Base-by-base conservation (phyloP, 2,329 filamentous ascomycete species). In the Aspergillus japonicus region DNA sequence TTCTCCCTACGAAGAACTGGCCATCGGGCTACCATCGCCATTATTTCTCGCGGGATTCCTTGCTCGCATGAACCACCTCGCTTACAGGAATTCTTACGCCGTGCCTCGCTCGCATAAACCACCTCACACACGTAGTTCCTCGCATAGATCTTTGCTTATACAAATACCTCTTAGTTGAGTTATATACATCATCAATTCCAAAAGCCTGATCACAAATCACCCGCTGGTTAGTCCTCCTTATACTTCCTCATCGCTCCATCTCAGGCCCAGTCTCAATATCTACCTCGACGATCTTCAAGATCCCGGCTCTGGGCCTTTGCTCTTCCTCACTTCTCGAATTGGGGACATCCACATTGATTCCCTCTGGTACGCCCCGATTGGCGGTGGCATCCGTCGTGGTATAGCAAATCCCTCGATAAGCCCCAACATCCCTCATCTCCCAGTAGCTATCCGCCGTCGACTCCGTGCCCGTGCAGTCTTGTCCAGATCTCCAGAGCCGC, bases 261-360 rank as follows among this genome's bases (percentile, higher is more conserved):
- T 54, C 63, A 16, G 62, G 58, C 6, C 52, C 62, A 6, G 66
- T 68, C 39, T 65, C 64, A 19, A 69, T 55, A 57, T 69, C 64
- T 11, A 69, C 66, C 48, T 67, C 64, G 35, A 69, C 61, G 16
- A 63, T 68, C 50, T 64, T 69, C 31, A 68, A 31, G 12, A 69
- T 69, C 11, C 63, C 61, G 35, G 47, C 33, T 29, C 50, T 33
- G 16, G 50, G 54, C 26, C 48, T 31, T 29, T 24, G 57, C 51
- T 33, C 23, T 39, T 23, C 39, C 23, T n/a, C 33, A 12, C 24
- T 31, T 51, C 11, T 29, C n/a, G 47, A n/a, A 11, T 42, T n/a
- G 14, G 19, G 42, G n/a, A n/a, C 44, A 23, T 35, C 33, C 39
- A 44, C 49, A 52, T 50, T 44, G 29, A 53, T 49, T 19, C 12